Base-by-base conservation (phyloP, 208 protist species). In the Leishmania tarentolae region DNA sequence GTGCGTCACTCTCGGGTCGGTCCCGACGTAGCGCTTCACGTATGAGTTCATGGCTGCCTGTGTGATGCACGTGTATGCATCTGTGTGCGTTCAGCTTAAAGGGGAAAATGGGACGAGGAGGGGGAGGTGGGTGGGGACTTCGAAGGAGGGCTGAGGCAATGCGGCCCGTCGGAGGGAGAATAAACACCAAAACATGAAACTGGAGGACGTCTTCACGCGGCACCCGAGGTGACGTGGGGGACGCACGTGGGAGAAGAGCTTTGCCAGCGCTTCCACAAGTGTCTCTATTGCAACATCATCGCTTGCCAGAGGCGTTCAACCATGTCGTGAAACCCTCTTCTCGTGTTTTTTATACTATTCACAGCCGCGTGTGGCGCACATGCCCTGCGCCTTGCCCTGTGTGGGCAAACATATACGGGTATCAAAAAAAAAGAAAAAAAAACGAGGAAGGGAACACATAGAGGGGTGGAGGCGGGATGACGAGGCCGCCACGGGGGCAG, bases 21-120 rank as follows among this genome's bases (percentile, higher is more conserved):
- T 76, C 19, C 85, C 86, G 24, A 75, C 87, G 78, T 87, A 93
- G 13, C 83, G 86, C 47, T 90, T 88, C 5, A 88, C 81, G 63
- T 93, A 95, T 15, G 85, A 91, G 80, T 93, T 95, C 91, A 95
- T 95, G 0, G n/a, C 28, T 61, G 71, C 31, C 47, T 59, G 42
- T 15, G 71, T 0, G 71, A 52, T 75, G 9, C 8, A 11, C 24
- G 28, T 4, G 71, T 59, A 24, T 75, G 47, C 50, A 42, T 42
- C 28, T 42, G 47, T 31, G 71, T 46, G 65, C 19, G 71, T 44
- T 44, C 7, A 31, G 35, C 59, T 52, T 24, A 46, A 24, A 44
- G 28, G 40, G 56, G 66, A 35, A 61, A 46, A 63, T n/a, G 9
- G 73, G 74, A n/a, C n/a, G 40, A 28, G 74, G n/a, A 31, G 7